Evolutionary conservation across 441 rosid species (phyloP), one percentile per base, ranked within the genome.

Genomic region (Metrosideros polymorpha): DNA sequence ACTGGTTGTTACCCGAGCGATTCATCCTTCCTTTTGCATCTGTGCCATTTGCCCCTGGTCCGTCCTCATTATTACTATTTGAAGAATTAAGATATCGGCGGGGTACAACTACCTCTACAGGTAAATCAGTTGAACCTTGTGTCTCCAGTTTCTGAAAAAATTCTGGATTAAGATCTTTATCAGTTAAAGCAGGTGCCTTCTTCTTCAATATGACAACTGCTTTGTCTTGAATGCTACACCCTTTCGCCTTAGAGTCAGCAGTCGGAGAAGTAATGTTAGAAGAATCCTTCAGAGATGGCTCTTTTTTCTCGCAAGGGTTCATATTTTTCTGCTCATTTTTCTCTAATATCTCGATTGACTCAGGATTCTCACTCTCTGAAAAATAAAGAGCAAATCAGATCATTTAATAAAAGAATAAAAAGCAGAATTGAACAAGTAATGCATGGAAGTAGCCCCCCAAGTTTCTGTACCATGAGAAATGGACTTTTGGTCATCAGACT

Each of bases 31-130:
- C 91, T 87, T 91, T 89, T 82, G 90, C 86, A 84, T 93, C 94
- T 51, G 85, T 88, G 87, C 90, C 95, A 91, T 89, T 92, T 43
- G 83, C 86, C 84, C 92, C 95, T 56, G 90, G 88, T 88, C 91
- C 97, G 89, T 92, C 98, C 85, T 89, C 95, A 82, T 90, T 90
- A 84, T 91, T 95, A 76, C 91, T 87, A 88, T 90, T 92, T 54
- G 98, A 93, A 84, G 94, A 91, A 86, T 91, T 93, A 83, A 85
- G 92, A 90, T 91, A 90, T 90, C 96, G 91, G 85, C 93, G 98
- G 90, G 99, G 96, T 88, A 98, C 96, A 86, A 95, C 93, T 83
- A 98, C 99, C 93, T 98, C 99, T 83, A 98, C 99, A 6, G 96
- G 97, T 88, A 96, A 91, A 90, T 94, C 98, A 86, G 87, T 97